Conservation (phyloP, 2,329 filamentous ascomycete genomes). For the Cyphellophora europaea region DNA sequence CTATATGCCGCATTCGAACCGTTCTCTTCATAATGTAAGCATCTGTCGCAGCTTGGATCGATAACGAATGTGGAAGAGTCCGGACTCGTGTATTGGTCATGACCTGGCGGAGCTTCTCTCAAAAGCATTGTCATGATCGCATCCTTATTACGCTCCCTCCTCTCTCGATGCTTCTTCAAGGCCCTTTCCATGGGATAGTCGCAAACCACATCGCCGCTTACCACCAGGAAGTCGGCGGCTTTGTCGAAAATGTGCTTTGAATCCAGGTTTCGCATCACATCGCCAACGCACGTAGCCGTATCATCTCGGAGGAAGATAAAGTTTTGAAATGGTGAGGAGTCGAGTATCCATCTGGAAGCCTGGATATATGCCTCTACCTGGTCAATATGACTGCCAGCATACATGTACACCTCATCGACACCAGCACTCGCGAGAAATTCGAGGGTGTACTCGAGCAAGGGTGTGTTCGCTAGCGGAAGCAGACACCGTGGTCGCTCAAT, state of each 20-base stretch:
- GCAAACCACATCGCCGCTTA: constrained; percentile 86
- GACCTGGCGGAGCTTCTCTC: constrained; percentile 62
- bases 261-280: constrained; percentile 90
- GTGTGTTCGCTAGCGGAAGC: constrained; percentile 82
- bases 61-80: constrained; percentile 78
- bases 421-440: constrained; percentile 93
- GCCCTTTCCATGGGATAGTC: constrained; percentile 78
- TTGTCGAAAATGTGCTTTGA: constrained; percentile 63
- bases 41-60: constrained; percentile 68
- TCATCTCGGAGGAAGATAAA: constrained; percentile 77
- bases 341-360: constrained; percentile 63
- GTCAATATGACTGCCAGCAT: constrained; percentile 78
- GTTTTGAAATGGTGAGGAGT: constrained; percentile 69
- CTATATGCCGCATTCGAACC: constrained; percentile 22
- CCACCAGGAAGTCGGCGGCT: constrained; percentile 80
- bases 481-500: constrained; percentile 88
- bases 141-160: constrained; percentile 76
- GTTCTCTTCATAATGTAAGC: constrained; percentile 91
- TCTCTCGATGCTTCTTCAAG: constrained; percentile 67
- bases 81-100: constrained; percentile 68
- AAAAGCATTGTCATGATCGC: constrained; percentile 97
- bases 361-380: constrained; percentile 81
- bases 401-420: constrained; percentile 89
- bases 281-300: constrained; percentile 77
- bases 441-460: constrained; percentile 93